These are phyloP conservation scores for Diddensiella santjacobensis DNA, from an alignment of 805 yeast species.

Conservation along the genomic window DNA sequence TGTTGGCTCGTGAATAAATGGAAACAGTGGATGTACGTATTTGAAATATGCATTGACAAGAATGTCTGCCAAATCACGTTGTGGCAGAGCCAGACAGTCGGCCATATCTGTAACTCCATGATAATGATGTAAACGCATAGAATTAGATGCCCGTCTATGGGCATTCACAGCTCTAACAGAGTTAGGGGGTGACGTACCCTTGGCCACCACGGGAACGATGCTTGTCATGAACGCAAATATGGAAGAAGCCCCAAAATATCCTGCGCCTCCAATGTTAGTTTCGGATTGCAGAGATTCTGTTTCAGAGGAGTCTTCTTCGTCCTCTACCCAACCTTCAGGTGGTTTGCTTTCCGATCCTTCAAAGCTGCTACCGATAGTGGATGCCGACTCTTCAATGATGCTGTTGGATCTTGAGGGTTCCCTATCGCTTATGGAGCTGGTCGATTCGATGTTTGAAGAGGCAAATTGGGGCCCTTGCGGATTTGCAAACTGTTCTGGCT, in stretches of 20 bases:
- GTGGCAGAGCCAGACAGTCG: slow-evolving; percentile 21
- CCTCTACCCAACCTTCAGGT: slow-evolving; percentile 7
- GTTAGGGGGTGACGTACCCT: slow-evolving; percentile 1
- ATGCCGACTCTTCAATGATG: background rate
- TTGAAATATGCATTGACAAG: slow-evolving; percentile 27
- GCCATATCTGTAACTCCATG: slow-evolving; percentile 4
- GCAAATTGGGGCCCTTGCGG: background rate
- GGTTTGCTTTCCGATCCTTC: slow-evolving; percentile 4
- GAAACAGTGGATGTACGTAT: slow-evolving; percentile 27
- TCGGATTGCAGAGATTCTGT: background rate
- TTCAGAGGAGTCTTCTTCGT: slow-evolving; percentile 4
- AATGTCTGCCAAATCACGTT: slow-evolving; percentile 26
- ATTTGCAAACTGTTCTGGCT: too few relatives aligned
- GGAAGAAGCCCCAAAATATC: slow-evolving; percentile 21
- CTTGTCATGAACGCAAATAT: slow-evolving; percentile 18
- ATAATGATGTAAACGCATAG: slow-evolving; percentile 3
- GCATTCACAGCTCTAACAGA: background rate
- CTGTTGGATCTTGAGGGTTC: background rate
- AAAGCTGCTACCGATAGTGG: background rate
- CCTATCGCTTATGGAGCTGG: background rate
- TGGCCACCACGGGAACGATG: slow-evolving; percentile 17
- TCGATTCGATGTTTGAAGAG: background rate
- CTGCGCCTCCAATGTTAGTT: slow-evolving; percentile 18
- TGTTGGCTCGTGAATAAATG: slow-evolving; percentile 27
- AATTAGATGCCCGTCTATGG: background rate